These are phyloP conservation scores for Monosporozyma aerobia DNA, from an alignment of 805 yeast genomes.

Conservation along the genomic window DNA sequence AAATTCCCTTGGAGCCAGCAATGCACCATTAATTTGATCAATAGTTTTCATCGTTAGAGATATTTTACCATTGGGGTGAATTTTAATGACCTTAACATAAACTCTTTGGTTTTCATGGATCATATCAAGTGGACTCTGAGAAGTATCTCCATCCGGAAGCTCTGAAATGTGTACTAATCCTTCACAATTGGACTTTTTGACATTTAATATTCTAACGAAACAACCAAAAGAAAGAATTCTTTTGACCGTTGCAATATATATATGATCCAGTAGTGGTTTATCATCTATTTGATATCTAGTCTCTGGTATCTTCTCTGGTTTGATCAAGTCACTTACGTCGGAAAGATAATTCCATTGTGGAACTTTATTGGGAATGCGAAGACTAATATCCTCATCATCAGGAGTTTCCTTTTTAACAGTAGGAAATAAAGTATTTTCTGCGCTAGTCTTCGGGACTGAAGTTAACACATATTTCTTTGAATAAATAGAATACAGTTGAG, in stretches of 20 bases:
- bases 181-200: conserved; percentile 28
- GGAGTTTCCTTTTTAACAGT: neutral
- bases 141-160: conserved; percentile 37
- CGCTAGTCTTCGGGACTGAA: neutral
- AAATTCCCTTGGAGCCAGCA: conserved; percentile 2
- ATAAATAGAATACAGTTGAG: conserved; percentile 6
- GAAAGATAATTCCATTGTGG: conserved; percentile 13
- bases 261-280: conserved; percentile 34
- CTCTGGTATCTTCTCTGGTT: conserved; percentile 2
- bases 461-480: neutral
- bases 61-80: conserved; percentile 40
- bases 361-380: conserved; percentile 10
- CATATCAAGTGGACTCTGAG: conserved; percentile 51
- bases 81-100: conserved; percentile 46
- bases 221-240: conserved; percentile 68
- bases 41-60: conserved; percentile 61
- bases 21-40: conserved; percentile 40
- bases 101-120: conserved; percentile 51
- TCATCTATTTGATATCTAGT: conserved; percentile 16
- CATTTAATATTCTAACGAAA: conserved; percentile 48
- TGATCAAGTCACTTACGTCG: conserved; percentile 10
- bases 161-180: conserved; percentile 79
- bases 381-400: conserved; percentile 4
- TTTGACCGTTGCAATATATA: conserved; percentile 54
- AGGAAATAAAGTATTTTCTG: neutral